phyloP scores from a whole-genome alignment of 306 rosid species.

The Prunus salicina region DNA sequence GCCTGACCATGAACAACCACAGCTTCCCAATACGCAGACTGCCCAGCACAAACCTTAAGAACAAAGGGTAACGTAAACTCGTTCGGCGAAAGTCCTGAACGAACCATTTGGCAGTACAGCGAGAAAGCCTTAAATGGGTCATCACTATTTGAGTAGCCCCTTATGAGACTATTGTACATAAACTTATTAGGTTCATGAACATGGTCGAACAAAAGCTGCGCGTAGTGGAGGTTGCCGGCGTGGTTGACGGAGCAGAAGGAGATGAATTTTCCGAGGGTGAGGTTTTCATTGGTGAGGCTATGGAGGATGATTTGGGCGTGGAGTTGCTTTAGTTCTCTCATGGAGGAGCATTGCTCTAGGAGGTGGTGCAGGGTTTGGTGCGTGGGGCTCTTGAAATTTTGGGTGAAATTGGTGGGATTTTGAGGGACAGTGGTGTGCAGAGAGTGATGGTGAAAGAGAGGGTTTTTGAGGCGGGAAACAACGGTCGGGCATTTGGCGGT shows the following conservation, averaged over 20 bases:
- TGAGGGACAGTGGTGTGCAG: constrained; percentile 13
- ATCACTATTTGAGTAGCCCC: constrained; percentile 47
- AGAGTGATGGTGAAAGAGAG: constrained; percentile 16
- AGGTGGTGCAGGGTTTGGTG: constrained; percentile 58
- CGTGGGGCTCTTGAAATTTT: constrained; percentile 36
- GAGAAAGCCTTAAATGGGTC: constrained; percentile 35
- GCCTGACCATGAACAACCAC: constrained; percentile 50
- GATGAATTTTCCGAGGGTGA: constrained; percentile 50
- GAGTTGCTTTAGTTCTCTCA: constrained; percentile 47
- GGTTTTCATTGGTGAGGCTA: constrained; percentile 34
- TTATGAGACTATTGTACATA: constrained; percentile 70
- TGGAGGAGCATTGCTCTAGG: constrained; percentile 52
- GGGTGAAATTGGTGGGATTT: constrained; percentile 15
- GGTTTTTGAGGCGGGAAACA: constrained; percentile 38
- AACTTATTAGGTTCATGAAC: constrained; percentile 55
- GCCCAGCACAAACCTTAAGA: constrained; percentile 51
- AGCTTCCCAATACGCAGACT: constrained; percentile 44
- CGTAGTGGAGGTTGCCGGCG: constrained; percentile 43
- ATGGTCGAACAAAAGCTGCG: constrained; percentile 47
- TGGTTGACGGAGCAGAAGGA: constrained; percentile 39
- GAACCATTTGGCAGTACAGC: constrained; percentile 49
- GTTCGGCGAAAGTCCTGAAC: constrained; percentile 50
- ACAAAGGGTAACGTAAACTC: constrained; percentile 71
- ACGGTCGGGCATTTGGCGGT: constrained; percentile 27
- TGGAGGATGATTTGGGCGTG: constrained; percentile 68